Evolutionary conservation across 345 rosid species (phyloP), one percentile per base, ranked within the genome.

Genomic region (Firmiana major): DNA sequence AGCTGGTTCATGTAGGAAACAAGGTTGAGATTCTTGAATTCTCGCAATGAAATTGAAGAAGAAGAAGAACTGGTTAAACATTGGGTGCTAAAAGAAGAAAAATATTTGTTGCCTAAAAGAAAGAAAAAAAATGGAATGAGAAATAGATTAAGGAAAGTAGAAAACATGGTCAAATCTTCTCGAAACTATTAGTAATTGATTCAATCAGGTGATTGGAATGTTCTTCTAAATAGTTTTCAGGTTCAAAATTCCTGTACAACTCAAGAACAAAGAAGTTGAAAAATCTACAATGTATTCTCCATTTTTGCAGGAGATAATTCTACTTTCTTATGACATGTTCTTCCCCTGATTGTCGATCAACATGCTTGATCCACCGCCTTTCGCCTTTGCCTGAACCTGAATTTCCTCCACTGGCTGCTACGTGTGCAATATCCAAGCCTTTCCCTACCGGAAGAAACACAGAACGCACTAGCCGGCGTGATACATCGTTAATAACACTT

Each of bases 351-450:
- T 82, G 76, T 65, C 81, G 84, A 83, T 96, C 97, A 51, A 91
- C 78, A 81, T 96, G 98, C 75, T 84, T 93, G 84, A 93, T 85
- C 99, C 98, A 96, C 68, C 84, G 78, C 66, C 83, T 85, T 71
- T 63, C 55, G 4, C 49, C 78, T 42, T 80, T 87, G n/a, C 58
- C 84, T 17, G 81, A 62, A 58, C 85, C 63, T 19, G 87, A 84
- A 71, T 26, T 83, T 2, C 81, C 84, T 21, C 82, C 86, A 6
- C 81, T 63, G 0, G 88, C 71, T 0, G 93, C 93, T 0, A 96
- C 94, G 74, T 93, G 98, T 3, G 97, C 97, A n/a, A 93, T 89
- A 75, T 96, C 97, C 76, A 96, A 77, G 13, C 99, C 98, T 34
- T 92, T 85, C 2, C 98, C 94, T 28, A 96, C 97, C 0, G 98